phyloP scores from a whole-genome alignment of 2,329 filamentous ascomycete genomes.

The Alternaria ethzedia region DNA sequence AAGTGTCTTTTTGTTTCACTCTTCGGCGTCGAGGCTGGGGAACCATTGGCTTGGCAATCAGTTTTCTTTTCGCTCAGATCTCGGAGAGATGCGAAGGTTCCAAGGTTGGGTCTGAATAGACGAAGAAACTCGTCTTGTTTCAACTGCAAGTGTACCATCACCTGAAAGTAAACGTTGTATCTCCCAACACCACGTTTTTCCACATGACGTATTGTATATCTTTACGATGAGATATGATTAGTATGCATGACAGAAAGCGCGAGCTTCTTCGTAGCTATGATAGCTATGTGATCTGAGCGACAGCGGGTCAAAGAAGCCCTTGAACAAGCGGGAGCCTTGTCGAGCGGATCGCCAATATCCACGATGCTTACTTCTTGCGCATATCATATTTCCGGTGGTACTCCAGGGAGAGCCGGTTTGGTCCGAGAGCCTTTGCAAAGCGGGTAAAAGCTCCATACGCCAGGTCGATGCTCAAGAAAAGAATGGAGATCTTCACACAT shows the following conservation, averaged over 20 bases:
- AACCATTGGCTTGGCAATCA: constrained; percentile 12
- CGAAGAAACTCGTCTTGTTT: background rate
- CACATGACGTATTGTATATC: background rate
- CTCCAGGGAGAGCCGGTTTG: background rate
- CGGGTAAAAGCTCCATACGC: background rate
- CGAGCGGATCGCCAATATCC: background rate
- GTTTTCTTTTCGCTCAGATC: background rate
- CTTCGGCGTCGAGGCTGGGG: background rate
- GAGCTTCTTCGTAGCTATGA: background rate
- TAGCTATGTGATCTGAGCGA: background rate
- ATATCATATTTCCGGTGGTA: background rate
- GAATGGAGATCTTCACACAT: background rate
- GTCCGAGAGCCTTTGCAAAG: background rate
- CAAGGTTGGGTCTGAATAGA: background rate
- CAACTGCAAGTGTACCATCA: background rate
- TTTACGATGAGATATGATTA: background rate
- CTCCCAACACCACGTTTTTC: background rate
- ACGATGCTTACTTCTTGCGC: background rate
- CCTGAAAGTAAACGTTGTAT: background rate
- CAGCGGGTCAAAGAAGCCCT: background rate
- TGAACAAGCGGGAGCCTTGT: background rate
- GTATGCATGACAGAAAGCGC: background rate
- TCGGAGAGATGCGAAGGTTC: background rate
- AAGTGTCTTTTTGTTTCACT: background rate
- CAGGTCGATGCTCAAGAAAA: background rate